Evolutionary conservation across 2,329 filamentous ascomycete species (phyloP), one percentile per base, ranked within the genome.

Genomic region (Dactylonectria estremocensis): DNA sequence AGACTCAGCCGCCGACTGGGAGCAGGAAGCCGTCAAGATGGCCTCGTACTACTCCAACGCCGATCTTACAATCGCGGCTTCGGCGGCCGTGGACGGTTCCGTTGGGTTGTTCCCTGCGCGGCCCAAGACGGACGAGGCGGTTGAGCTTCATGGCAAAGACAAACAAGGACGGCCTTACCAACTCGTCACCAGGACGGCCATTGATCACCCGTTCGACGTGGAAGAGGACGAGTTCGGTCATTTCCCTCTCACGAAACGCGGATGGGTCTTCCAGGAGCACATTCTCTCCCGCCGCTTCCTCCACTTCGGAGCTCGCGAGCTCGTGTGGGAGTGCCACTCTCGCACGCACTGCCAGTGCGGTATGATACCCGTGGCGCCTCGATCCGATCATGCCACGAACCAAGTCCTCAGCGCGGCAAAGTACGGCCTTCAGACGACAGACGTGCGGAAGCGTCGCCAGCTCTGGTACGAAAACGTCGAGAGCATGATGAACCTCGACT

Each of bases 181-280:
- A n/a, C 62, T 72, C 22, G 52, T 61, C 20, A 58, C 62, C 10
- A 56, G 65, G 11, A 67, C 65, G 22, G 53, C 50, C 4, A 59
- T 69, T 14, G 60, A 57, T 8, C 69, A 72, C 35, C 69, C 66
- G 2, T 70, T 68, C 35, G 65, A 69, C 18, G 54, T 60, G 5
- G 60, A 66, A 3, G 50, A 63, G 13, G 63, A 65, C n/a, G 48
- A 52, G 3, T 18, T 57, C 3, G 49, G 64, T 14, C 48, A 55
- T 1, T 71, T 69, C 13, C 67, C 69, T 14, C 48, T 70, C 2
- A 66, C 69, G 3, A 66, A 66, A 14, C 49, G 69, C 20, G 67
- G 68, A 7, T 70, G 69, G 68, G 68, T 70, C 8, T 68, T 70
- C 55, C 67, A 72, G 16, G 70, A 72, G 16, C 70, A 69, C 37